Percentiles rank a stretch among this genome's conserved stretches.
Conservation (phyloP, 2,329 filamentous ascomycete genomes). For the Alternaria rosae region DNA sequence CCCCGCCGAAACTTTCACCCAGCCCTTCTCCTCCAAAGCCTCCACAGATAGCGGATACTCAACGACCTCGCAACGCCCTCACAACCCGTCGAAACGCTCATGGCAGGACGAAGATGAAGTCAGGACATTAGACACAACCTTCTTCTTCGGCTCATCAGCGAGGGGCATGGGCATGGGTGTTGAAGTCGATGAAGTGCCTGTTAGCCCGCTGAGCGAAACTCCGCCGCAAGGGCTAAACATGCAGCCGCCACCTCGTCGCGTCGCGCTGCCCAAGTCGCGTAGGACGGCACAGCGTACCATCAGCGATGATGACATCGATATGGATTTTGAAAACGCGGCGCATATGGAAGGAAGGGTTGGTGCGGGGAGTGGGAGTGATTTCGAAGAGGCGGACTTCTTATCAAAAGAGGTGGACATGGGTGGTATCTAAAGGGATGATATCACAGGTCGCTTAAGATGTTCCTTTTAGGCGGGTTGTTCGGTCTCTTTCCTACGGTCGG, state of each 20-base stretch:
- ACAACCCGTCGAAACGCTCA: conserved; percentile 53
- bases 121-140: conserved; percentile 30
- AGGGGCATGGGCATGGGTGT: conserved; percentile 15
- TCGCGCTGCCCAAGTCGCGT: conserved; percentile 42
- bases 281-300: conserved; percentile 13
- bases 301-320: conserved; percentile 38
- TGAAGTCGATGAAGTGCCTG: conserved; percentile 44
- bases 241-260: conserved; percentile 33
- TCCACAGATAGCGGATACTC: conserved; percentile 40
- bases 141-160: conserved; percentile 36
- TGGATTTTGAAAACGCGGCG: conserved; percentile 43
- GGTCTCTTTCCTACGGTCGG: not conserved
- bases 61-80: conserved; percentile 27
- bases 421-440: conserved; percentile 25
- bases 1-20: conserved; percentile 43
- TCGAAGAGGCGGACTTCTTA: conserved; percentile 72
- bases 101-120: conserved; percentile 50
- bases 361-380: conserved; percentile 60
- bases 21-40: conserved; percentile 43
- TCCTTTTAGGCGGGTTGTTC: too few relatives aligned
- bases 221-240: conserved; percentile 28
- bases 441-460: too few relatives aligned
- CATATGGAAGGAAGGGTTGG: conserved; percentile 45
- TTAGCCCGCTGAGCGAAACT: conserved; percentile 44
- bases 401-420: conserved; percentile 43